These are phyloP conservation scores for Nosema muscidifuracis DNA, from an alignment of 371 early-diverging fungal genomes.

Conservation along the genomic window DNA sequence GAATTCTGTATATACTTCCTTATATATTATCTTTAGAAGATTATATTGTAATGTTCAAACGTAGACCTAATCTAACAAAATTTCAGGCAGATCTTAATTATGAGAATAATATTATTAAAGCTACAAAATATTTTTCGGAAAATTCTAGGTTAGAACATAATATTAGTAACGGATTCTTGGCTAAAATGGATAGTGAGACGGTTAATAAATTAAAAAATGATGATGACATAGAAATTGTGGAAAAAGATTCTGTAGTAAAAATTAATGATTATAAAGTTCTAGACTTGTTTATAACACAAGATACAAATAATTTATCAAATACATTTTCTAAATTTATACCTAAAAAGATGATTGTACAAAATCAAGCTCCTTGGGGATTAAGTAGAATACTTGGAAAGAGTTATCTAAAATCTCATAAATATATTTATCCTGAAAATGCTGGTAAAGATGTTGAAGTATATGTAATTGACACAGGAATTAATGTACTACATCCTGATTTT, in stretches of 20 bases:
- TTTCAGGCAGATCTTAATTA: not conserved
- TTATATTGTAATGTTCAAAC: slow-evolving; percentile 45
- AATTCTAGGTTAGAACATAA: slow-evolving; percentile 27
- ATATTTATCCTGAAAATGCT: slow-evolving; percentile 68
- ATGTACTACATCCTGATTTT: slow-evolving; percentile 70
- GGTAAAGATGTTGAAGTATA: slow-evolving; percentile 76
- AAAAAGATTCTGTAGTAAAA: slow-evolving; percentile 29
- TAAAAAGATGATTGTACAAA: slow-evolving; percentile 42
- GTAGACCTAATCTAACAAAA: slow-evolving; percentile 13
- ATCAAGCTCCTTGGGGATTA: slow-evolving; percentile 60
- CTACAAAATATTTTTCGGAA: not conserved
- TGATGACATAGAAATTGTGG: slow-evolving; percentile 24
- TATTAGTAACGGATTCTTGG: slow-evolving; percentile 37
- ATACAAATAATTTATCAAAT: not conserved
- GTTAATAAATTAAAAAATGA: slow-evolving; percentile 33
- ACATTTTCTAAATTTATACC: not conserved
- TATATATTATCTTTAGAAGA: not conserved
- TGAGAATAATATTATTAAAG: slow-evolving; percentile 10
- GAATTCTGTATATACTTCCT: not conserved
- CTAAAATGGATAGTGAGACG: slow-evolving; percentile 29
- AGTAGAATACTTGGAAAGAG: slow-evolving; percentile 41
- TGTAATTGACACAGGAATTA: slow-evolving; percentile 81
- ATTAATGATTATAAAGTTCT: slow-evolving; percentile 12
- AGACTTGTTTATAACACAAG: not conserved
- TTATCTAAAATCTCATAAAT: slow-evolving; percentile 68